phyloP scores from a whole-genome alignment of 2,329 filamentous ascomycete species.

The Daldinia sp. region DNA sequence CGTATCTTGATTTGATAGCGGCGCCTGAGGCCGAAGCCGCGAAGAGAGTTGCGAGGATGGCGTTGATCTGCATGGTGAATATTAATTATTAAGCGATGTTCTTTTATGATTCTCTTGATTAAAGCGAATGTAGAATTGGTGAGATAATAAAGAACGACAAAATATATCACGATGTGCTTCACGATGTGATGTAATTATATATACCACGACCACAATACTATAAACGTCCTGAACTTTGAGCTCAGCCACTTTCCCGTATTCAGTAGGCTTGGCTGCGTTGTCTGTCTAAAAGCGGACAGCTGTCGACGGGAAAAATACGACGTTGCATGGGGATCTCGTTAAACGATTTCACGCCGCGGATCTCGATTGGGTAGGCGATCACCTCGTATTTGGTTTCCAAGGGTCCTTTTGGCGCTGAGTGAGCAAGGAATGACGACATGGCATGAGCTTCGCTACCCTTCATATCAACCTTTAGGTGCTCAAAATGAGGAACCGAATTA shows the following conservation, averaged over 20 bases:
- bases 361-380: conserved; percentile 35
- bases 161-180: conserved; percentile 11
- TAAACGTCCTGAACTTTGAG: neutral
- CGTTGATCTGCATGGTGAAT: conserved; percentile 38
- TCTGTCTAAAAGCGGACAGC: conserved; percentile 23
- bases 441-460: conserved; percentile 29
- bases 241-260: conserved; percentile 16
- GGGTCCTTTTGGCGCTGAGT: conserved; percentile 24
- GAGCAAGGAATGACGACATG: conserved; percentile 27
- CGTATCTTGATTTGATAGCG: conserved; percentile 28
- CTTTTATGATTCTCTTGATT: neutral
- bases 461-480: conserved; percentile 7
- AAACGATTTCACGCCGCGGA: conserved; percentile 11
- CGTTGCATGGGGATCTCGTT: conserved; percentile 25
- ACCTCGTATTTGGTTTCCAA: conserved; percentile 36
- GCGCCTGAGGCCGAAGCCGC: conserved; percentile 39
- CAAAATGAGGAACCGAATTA: conserved; percentile 18
- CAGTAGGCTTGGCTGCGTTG: conserved; percentile 19
- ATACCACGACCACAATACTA: neutral
- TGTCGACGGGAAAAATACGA: conserved; percentile 30
- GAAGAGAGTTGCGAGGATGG: conserved; percentile 35
- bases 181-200: conserved; percentile 7
- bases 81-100: conserved; percentile 6
- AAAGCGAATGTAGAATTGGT: conserved; percentile 4
- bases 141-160: neutral